Evolutionary conservation across 331 rosid species (phyloP), one percentile per base, ranked within the genome.

Genomic region (Stylosanthes scabra): DNA sequence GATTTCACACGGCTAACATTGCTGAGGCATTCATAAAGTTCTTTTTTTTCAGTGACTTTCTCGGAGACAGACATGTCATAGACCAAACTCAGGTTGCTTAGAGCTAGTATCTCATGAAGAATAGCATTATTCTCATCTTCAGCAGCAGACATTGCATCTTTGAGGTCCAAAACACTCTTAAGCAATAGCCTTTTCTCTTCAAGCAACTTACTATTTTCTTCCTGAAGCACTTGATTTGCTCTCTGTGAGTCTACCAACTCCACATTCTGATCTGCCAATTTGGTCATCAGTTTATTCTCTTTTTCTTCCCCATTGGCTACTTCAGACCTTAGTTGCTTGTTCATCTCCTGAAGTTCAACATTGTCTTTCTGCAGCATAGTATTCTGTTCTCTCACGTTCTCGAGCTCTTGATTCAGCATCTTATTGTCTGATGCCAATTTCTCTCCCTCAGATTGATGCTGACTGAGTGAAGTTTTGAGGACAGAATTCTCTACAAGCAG

Each of bases 401-500:
- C 86, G 28, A 83, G 78, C 79, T 88, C 97, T 70, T 78, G 85
- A 85, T 79, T 82, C 60, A 92, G 66, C 66, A 41, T 31, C 70
- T 81, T 80, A 60, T 85, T 88, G 81, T 79, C 84, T 11, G 87
- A 84, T 67, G 72, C 78, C n/a, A 86, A 25, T 42, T 83, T 87
- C 74, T 76, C 82, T 54, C 78, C 84, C 68, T 86, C 88, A 3
- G 74, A 82, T 68, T 67, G 82, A 65, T 88, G 78, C 78, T 83
- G 91, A 69, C 71, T 74, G 79, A 90, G 89, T 60, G 93, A 76
- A 80, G 88, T 86, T 71, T 80, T 55, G 57, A 91, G 80, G 66
- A 87, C 89, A 6, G 89, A 90, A 61, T 91, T 91, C 84, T 90
- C 93, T 72, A 88, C 86, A 59, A 84, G 81, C 67, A 88, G 75